Base-by-base conservation (phyloP, 2,329 filamentous ascomycete species). In the Botrytis deweyae region DNA sequence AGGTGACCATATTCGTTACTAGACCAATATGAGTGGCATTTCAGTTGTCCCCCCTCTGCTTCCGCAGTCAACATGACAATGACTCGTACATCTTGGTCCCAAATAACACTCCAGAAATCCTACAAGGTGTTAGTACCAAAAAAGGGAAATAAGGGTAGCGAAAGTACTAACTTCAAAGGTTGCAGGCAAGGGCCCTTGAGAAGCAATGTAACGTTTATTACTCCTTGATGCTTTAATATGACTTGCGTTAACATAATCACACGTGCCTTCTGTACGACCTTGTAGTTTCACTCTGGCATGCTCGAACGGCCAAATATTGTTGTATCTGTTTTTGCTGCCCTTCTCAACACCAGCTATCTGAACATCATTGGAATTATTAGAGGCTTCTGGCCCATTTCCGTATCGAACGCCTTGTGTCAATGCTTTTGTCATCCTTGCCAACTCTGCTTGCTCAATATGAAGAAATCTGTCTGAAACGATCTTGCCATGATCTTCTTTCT, bases 51-150 rank as follows among this genome's bases (percentile, higher is more conserved):
- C 38, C 94, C 94, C 84, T 99, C 96, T 40, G 92, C 89, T 82
- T 98, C 95, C 2, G 96, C 95, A 9, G 96, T 99, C 77, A 99
- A 87, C 92, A 98, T 98, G 76, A 98, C 95, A 75, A 99, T 92
- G 40, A 98, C 93, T 70, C 95, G 92, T 5, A 97, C 91, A 80
- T 98, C 95, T 82, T 98, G 93, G 81, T 98, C 95, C 96, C 96
- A 99, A 44, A 98, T 88, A 18, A 98, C 92, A 75, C 94, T 95
- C 96, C 96, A 99, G 81, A 99, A 99, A 82, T 99, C 96, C 93
- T 96, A 9, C 0, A 77, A 12, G 42, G 61, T 36, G 75, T 73
- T 74, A 69, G 29, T 42, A 74, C 38, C 36, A 59, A 68, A 75
- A 61, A 52, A 76, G 25, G 49, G 25, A 12, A 3, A 33, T 18